These are phyloP conservation scores for Rubus parviflorus DNA, from an alignment of 306 rosid species.

Conservation along the genomic window DNA sequence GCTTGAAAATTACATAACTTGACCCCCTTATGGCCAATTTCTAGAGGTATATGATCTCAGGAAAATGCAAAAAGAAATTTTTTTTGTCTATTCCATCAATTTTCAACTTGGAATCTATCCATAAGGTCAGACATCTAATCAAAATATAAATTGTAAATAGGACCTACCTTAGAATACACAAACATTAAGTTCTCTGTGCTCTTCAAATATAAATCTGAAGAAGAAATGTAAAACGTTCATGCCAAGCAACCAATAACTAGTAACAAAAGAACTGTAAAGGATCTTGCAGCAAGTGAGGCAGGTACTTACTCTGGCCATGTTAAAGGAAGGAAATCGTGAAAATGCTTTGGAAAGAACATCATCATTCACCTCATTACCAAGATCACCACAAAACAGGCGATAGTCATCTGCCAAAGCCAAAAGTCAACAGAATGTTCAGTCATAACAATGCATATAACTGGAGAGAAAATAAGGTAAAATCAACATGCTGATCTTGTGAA, in stretches of 20 bases:
- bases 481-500: not conserved
- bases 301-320: conserved; percentile 81
- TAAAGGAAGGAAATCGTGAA: conserved; percentile 88
- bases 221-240: conserved; percentile 52
- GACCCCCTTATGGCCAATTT: not conserved
- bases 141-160: conserved; percentile 33
- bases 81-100: conserved; percentile 25
- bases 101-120: conserved; percentile 20
- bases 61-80: conserved; percentile 20
- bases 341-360: conserved; percentile 95
- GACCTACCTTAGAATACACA: conserved; percentile 63
- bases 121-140: not conserved
- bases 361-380: conserved; percentile 97
- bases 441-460: conserved; percentile 12
- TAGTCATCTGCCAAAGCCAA: conserved; percentile 66
- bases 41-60: not conserved
- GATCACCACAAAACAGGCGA: conserved; percentile 90
- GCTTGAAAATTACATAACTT: conserved; percentile 3
- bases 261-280: conserved; percentile 14
- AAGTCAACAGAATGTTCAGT: conserved; percentile 7
- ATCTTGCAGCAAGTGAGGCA: not conserved
- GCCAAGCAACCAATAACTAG: conserved; percentile 34
- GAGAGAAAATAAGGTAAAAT: not conserved
- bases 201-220: conserved; percentile 68
- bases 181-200: conserved; percentile 43